These are phyloP conservation scores for Ploettnerulaceae sp. DNA, from an alignment of 2,329 filamentous ascomycete species.

Conservation along the genomic window DNA sequence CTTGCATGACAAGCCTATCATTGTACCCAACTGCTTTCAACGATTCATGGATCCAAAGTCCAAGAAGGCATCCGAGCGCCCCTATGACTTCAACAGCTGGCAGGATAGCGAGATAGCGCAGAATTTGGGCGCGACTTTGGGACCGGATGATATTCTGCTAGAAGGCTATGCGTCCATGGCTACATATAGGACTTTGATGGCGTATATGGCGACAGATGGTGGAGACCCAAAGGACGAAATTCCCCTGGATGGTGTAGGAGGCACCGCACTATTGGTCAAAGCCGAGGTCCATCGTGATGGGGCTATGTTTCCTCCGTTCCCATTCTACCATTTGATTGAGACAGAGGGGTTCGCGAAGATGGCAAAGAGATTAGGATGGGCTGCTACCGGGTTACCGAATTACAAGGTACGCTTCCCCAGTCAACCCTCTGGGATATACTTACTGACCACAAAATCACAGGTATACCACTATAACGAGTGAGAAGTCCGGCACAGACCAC, in stretches of 20 bases:
- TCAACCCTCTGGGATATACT: not conserved
- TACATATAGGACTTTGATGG: slow-evolving; percentile 89
- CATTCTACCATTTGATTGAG: slow-evolving; percentile 96
- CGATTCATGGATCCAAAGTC: slow-evolving; percentile 67
- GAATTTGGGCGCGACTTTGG: slow-evolving; percentile 73
- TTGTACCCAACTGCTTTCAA: slow-evolving; percentile 95
- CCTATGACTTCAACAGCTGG: slow-evolving; percentile 98
- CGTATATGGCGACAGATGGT: slow-evolving; percentile 61
- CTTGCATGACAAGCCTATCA: slow-evolving; percentile 78
- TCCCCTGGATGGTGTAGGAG: slow-evolving; percentile 85
- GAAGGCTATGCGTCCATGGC: slow-evolving; percentile 93
- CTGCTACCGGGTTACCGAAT: slow-evolving; percentile 84
- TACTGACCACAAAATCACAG: slow-evolving; percentile 15
- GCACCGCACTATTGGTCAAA: slow-evolving; percentile 88
- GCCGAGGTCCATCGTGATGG: slow-evolving; percentile 95
- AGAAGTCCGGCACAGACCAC: slow-evolving; percentile 26
- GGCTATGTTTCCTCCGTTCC: slow-evolving; percentile 95
- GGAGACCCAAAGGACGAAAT: slow-evolving; percentile 60
- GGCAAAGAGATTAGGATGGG: slow-evolving; percentile 83
- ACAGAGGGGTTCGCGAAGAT: slow-evolving; percentile 98
- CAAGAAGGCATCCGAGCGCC: slow-evolving; percentile 67
- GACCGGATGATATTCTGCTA: slow-evolving; percentile 82
- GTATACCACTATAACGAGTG: slow-evolving; percentile 32
- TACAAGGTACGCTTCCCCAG: slow-evolving; percentile 67
- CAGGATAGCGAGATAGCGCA: slow-evolving; percentile 79